Base-by-base conservation (phyloP, 1,284 basidiomycete species). In the Ceratobasidium sp. region DNA sequence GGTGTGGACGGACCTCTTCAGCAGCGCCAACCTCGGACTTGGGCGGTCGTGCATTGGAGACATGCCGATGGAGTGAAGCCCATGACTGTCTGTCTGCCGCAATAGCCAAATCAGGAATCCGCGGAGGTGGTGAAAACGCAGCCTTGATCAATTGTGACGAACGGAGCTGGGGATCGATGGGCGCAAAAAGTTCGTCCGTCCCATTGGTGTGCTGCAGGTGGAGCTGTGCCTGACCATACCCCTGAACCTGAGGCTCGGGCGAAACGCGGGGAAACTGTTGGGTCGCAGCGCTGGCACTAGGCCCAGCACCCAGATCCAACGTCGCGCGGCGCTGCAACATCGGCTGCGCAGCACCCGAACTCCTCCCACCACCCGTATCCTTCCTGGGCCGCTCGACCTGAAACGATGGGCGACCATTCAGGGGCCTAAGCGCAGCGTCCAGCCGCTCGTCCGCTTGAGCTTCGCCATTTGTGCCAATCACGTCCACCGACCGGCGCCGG, bases 401-500 rank as follows among this genome's bases (percentile, higher is more conserved):
- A 60, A 71, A 71, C 56, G 67, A 71, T n/a, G 67, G 54, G 3
- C 56, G 42, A 4, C 60, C 60, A n/a, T 33, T 33, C 11, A 62
- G 42, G 23, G 60, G 60, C 28, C 28, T 42, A 5, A 62, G 44
- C 14, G 60, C 60, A 48, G 60, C 60, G 12, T 62, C 60, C 18
- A 62, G 28, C 21, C 40, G 21, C 3, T 62, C 28, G 16, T 62
- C 60, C 36, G 38, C 14, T 6, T 42, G 12, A 44, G 25, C 58
- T 16, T 25, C 18, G 3, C 40, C 60, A 30, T 48, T 54, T 18
- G 28, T 8, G 8, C 44, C 33, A 33, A 71, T 25, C n/a, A 53
- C 67, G n/a, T 71, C 67, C n/a, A 59, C 56, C 54, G 67, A 71
- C 54, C 67, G 42, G 2, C 67, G 40, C 7, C 56, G 56, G 44